phyloP scores from a whole-genome alignment of 1,139 yeast species.

The Candida glucosophila region DNA sequence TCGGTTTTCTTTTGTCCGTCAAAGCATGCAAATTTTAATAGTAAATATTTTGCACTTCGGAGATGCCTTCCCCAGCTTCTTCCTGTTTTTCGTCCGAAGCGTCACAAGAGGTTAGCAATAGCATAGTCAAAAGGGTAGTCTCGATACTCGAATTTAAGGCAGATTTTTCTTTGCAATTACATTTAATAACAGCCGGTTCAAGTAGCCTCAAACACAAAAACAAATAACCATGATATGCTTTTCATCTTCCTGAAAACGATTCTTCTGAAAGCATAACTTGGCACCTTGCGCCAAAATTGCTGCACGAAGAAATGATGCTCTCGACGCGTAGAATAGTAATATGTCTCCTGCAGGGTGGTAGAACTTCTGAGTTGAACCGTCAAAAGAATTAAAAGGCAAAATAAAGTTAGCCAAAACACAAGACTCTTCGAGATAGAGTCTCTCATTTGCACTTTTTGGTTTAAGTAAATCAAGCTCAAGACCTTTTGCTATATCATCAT shows the following conservation, averaged over 20 bases:
- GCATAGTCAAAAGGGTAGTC: slow-evolving; percentile 58
- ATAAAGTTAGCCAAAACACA: slow-evolving; percentile 53
- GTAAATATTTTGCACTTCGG: slow-evolving; percentile 63
- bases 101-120: slow-evolving; percentile 60
- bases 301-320: slow-evolving; percentile 54
- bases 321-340: slow-evolving; percentile 48
- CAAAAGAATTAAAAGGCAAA: slow-evolving; percentile 53
- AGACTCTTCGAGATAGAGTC: slow-evolving; percentile 45
- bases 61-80: slow-evolving; percentile 78
- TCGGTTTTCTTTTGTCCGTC: slow-evolving; percentile 8
- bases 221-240: slow-evolving; percentile 54
- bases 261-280: slow-evolving; percentile 37
- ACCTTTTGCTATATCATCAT: too few species aligned
- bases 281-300: slow-evolving; percentile 75
- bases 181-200: slow-evolving; percentile 30
- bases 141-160: slow-evolving; percentile 47
- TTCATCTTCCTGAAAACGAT: slow-evolving; percentile 47
- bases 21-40: slow-evolving; percentile 42
- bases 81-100: slow-evolving; percentile 56
- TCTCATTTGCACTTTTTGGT: too few species aligned
- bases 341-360: slow-evolving; percentile 62
- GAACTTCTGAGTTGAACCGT: slow-evolving; percentile 17
- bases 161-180: slow-evolving; percentile 20
- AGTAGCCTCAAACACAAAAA: slow-evolving; percentile 52
- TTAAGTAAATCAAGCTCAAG: too few species aligned